A percentile compares a stretch with the other conserved stretches of the same genome.
Conservation (phyloP, 208 protist genomes). For the Novymonas esmeraldas region DNA sequence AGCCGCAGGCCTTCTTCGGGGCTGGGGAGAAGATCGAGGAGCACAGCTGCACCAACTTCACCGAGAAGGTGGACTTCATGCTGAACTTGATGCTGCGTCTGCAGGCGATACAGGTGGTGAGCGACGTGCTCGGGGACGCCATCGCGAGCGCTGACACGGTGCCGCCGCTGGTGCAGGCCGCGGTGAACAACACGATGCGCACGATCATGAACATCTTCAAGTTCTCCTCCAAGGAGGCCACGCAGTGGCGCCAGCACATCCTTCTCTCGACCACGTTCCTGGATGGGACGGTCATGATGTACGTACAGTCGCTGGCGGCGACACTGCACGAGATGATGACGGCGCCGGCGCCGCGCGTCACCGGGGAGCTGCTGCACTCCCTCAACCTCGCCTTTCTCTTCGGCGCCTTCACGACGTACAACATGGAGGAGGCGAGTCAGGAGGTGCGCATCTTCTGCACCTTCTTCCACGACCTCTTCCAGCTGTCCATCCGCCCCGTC, state of each 20-base stretch:
- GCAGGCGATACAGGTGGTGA: conserved; percentile 83
- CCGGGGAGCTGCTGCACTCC: conserved; percentile 61
- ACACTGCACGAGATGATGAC: conserved; percentile 48
- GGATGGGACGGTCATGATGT: conserved; percentile 73
- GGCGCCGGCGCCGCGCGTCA: conserved; percentile 31
- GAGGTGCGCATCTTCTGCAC: conserved; percentile 76
- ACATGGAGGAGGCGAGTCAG: conserved; percentile 65
- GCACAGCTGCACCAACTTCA: conserved; percentile 83
- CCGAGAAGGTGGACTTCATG: conserved; percentile 90
- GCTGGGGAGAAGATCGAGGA: conserved; percentile 69
- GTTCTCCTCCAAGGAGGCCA: conserved; percentile 70
- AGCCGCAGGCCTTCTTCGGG: conserved; percentile 90
- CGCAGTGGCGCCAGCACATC: conserved; percentile 91
- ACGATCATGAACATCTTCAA: conserved; percentile 93
- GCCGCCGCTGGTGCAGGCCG: conserved; percentile 33
- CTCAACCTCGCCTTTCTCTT: conserved; percentile 84
- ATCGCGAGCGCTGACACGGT: conserved; percentile 32
- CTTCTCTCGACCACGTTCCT: conserved; percentile 87
- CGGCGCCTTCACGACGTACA: conserved; percentile 82
- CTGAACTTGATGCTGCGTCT: conserved; percentile 86
- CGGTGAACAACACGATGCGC: conserved; percentile 84
- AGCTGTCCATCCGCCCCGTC: conserved; percentile 69
- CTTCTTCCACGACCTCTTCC: conserved; percentile 84
- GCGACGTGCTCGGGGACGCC: conserved; percentile 78
- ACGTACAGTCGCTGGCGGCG: conserved; percentile 60